A percentile compares a stretch with the other conserved stretches of the same genome.
Evolutionary conservation across 495 filamentous ascomycete genomes (phyloP).

Genomic region (Platismatia glauca): DNA sequence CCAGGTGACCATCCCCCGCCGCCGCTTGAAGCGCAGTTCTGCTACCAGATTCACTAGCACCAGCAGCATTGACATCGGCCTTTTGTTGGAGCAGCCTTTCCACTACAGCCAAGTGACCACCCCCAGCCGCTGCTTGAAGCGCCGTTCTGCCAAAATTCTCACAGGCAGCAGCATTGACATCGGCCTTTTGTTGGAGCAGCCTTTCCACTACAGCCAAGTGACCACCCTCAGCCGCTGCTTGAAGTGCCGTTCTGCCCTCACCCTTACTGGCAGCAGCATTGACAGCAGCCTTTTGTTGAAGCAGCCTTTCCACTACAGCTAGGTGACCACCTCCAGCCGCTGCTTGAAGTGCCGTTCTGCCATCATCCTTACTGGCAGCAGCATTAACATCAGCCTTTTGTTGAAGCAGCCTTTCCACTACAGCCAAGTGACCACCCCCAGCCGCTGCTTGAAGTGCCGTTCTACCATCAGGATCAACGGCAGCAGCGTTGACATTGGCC

Average conservation of each 20-base stretch:
- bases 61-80: constrained; percentile 6
- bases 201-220: constrained; percentile 10
- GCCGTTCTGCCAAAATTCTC: constrained; percentile 6
- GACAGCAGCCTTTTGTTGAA: constrained; percentile 5
- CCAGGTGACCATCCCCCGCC: constrained; percentile 1
- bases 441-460: too few species aligned
- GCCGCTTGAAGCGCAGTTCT: constrained; percentile 12
- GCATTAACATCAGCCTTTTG: too few species aligned
- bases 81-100: constrained; percentile 13
- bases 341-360: too few species aligned
- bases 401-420: too few species aligned
- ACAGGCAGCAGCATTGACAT: constrained; percentile 7
- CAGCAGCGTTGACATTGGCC: too few species aligned
- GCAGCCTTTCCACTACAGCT: constrained; percentile 13
- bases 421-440: too few species aligned
- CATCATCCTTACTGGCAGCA: too few species aligned
- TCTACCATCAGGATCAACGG: too few species aligned
- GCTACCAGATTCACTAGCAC: constrained; percentile 3
- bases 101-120: constrained; percentile 4
- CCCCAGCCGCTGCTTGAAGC: constrained; percentile 10
- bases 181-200: constrained; percentile 7
- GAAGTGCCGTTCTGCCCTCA: constrained; percentile 9
- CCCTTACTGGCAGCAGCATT: neutral
- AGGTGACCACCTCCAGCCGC: too few species aligned
- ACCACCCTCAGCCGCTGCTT: constrained; percentile 6